These are phyloP conservation scores for Immersiporthe knoxdaviesiana DNA, from an alignment of 2,329 filamentous ascomycete species.

Conservation along the genomic window DNA sequence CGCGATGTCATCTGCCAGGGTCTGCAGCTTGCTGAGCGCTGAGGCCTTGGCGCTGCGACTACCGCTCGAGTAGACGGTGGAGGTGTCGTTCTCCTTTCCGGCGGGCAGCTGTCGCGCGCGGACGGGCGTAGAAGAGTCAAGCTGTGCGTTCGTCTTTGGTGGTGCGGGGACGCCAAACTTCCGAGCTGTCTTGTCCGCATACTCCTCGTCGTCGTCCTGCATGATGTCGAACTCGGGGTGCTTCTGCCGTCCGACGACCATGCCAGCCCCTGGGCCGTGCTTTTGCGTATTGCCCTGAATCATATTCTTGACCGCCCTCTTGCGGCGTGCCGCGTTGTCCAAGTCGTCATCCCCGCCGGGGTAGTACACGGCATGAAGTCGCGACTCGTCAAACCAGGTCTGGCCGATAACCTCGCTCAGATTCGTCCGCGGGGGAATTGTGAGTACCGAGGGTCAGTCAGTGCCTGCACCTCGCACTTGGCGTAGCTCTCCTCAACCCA, in stretches of 20 bases:
- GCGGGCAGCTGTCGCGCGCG: constrained; percentile 52
- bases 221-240: constrained; percentile 48
- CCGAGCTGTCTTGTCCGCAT: constrained; percentile 39
- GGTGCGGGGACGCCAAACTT: constrained; percentile 40
- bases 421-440: constrained; percentile 86
- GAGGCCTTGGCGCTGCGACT: constrained; percentile 88
- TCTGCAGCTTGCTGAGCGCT: constrained; percentile 76
- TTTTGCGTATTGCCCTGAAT: constrained; percentile 55
- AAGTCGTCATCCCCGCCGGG: constrained; percentile 60
- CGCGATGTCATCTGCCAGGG: constrained; percentile 80
- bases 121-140: constrained; percentile 47
- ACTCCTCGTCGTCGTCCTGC: constrained; percentile 47
- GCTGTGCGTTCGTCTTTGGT: constrained; percentile 27
- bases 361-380: constrained; percentile 69
- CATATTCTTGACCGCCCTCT: constrained; percentile 53
- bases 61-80: constrained; percentile 66
- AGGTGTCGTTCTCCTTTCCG: constrained; percentile 84
- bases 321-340: constrained; percentile 49
- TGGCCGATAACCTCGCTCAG: constrained; percentile 91
- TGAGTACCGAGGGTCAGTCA: constrained; percentile 76
- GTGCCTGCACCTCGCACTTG: constrained; percentile 74
- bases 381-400: constrained; percentile 72
- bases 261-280: constrained; percentile 51
- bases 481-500: constrained; percentile 99
- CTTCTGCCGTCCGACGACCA: constrained; percentile 47